Base-by-base conservation (phyloP, 306 rosid species). In the Glycyrrhiza uralensis region DNA sequence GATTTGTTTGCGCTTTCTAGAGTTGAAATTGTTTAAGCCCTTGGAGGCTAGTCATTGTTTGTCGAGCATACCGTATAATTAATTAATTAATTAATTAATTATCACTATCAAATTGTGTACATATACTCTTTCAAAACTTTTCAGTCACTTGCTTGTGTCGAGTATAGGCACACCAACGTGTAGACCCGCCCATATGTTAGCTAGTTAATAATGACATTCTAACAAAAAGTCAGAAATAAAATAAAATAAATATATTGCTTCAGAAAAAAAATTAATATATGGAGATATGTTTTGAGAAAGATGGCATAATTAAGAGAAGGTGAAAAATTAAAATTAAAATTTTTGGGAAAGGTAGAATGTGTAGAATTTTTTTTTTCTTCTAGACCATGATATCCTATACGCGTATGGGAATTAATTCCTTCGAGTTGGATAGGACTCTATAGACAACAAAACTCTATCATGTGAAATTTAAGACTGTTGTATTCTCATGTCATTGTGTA, bases 141-240 rank as follows among this genome's bases (percentile, higher is more conserved):
- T 74, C 0, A 51, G 59, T 81, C 78, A 81, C 87, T 69, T 69
- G 50, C 45, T 70, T 51, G 59, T 86, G 92, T 86, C 80, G 61
- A 80, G 82, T 66, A 81, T 66, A 69, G 59, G 86, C 64, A 61
- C 87, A 61, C 87, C 79, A 81, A 81, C 96, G 88, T 88, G 88
- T 82, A 79, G 91, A 81, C 88, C 88, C 84, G 32, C 57, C 65
- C 82, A 85, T 42, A 66, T 71, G 82, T 77, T 77, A 75, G 39
- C 55, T 45, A 29, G 54, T 63, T 74, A 80, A 88, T 88, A 78
- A 86, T 86, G 89, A 88, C 87, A 36, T 79, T 72, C 84, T 75
- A 81, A 79, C 88, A 62, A 71, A 68, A 64, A 55, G 52, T 7
- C 57, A 9, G 42, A 22, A 41, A 69, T 20, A 35, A 42, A 62